These are phyloP conservation scores for Komagataea norvegica DNA, from an alignment of 1,139 yeast genomes.

Conservation along the genomic window DNA sequence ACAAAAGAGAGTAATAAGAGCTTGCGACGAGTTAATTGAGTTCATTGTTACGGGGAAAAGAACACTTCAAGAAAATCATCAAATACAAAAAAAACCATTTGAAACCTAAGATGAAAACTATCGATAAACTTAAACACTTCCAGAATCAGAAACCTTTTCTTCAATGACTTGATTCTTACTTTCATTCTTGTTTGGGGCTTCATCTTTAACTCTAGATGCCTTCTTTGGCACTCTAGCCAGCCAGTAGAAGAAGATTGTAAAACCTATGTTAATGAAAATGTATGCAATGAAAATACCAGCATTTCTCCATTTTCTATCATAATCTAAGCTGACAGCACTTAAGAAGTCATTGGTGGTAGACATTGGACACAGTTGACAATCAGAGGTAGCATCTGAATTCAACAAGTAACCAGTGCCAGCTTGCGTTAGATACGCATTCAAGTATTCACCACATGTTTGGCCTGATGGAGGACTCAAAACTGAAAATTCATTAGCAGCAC, in stretches of 20 bases:
- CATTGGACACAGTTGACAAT: constrained; percentile 50
- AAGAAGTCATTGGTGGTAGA: constrained; percentile 49
- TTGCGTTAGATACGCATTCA: constrained; percentile 38
- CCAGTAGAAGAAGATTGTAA: constrained; percentile 61
- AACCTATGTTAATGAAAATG: constrained; percentile 48
- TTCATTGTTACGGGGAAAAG: too few species aligned
- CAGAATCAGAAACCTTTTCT: constrained; percentile 5
- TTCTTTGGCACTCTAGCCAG: constrained; percentile 68
- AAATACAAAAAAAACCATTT: background rate
- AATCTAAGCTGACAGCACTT: constrained; percentile 37
- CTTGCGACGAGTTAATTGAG: too few species aligned
- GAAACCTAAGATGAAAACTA: too few species aligned
- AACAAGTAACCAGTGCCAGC: constrained; percentile 58
- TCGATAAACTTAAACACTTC: background rate
- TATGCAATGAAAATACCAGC: constrained; percentile 43
- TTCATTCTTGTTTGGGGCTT: constrained; percentile 6
- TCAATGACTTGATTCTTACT: background rate
- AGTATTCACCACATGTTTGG: constrained; percentile 48
- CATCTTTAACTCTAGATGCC: constrained; percentile 23
- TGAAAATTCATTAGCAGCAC: constrained; percentile 45
- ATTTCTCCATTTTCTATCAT: constrained; percentile 61
- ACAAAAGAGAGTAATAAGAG: too few species aligned
- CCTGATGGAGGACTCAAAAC: constrained; percentile 46
- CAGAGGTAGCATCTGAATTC: constrained; percentile 39
- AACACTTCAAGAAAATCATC: background rate